Percentiles rank a stretch among this genome's conserved stretches.
Conservation (phyloP, 345 rosid species). For the Brassica nigra region DNA sequence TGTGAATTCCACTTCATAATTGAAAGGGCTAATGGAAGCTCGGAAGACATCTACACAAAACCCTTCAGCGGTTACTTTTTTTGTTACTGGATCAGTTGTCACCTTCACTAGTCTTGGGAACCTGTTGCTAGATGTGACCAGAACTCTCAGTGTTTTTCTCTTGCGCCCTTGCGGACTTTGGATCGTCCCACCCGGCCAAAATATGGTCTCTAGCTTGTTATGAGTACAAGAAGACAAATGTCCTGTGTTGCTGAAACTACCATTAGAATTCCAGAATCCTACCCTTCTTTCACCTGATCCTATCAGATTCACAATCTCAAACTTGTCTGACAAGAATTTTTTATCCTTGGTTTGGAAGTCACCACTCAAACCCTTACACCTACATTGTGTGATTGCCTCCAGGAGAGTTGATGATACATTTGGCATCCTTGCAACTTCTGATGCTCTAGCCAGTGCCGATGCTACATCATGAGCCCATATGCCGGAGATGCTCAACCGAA, state of each 20-base stretch:
- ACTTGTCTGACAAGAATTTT: conserved; percentile 20
- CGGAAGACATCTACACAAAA: conserved; percentile 37
- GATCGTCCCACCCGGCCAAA: conserved; percentile 47
- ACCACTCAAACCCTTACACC: conserved; percentile 43
- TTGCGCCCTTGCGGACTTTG: conserved; percentile 21
- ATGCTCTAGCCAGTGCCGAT: conserved; percentile 37
- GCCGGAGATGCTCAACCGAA: conserved; percentile 20
- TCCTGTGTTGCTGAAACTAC: conserved; percentile 27
- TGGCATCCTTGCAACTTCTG: conserved; percentile 9
- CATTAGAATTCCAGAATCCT: conserved; percentile 41
- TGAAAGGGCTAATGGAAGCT: conserved; percentile 24
- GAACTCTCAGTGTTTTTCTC: conserved; percentile 34
- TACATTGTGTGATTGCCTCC: conserved; percentile 27
- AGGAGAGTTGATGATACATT: conserved; percentile 29
- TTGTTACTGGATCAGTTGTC: conserved; percentile 14
- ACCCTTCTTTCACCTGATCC: conserved; percentile 36
- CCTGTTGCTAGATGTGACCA: conserved; percentile 40
- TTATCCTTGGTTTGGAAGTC: conserved; percentile 29
- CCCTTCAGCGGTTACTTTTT: background rate
- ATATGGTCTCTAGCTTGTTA: conserved; percentile 25
- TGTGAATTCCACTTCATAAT: conserved; percentile 33
- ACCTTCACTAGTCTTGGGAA: conserved; percentile 33
- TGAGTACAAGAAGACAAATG: conserved; percentile 12
- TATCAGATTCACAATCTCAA: conserved; percentile 46
- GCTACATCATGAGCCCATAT: conserved; percentile 45